These are phyloP conservation scores for Cytospora paraplurivora DNA, from an alignment of 2,329 filamentous ascomycete genomes.

Conservation along the genomic window DNA sequence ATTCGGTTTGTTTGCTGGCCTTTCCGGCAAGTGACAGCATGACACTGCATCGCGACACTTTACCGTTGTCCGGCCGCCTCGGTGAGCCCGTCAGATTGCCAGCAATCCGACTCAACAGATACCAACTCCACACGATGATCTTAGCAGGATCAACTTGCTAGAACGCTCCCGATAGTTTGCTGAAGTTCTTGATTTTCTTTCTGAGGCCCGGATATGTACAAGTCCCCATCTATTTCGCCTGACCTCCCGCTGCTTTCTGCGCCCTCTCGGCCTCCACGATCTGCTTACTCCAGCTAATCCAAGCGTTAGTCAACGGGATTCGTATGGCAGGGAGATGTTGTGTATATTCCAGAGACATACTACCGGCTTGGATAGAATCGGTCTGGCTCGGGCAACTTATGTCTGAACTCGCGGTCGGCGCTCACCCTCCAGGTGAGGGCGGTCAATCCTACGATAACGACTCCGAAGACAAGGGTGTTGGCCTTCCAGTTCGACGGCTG, in stretches of 20 bases:
- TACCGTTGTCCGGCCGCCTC: too few relatives aligned
- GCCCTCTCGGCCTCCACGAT: conserved; percentile 47
- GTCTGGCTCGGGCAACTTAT: conserved; percentile 76
- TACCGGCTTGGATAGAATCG: conserved; percentile 86
- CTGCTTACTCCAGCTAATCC: conserved; percentile 47
- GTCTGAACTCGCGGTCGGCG: conserved; percentile 71
- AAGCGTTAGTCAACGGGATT: conserved; percentile 1
- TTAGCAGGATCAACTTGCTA: neutral
- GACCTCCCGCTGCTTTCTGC: conserved; percentile 34
- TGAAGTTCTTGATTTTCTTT: neutral
- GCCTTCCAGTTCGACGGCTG: conserved; percentile 93
- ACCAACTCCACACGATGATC: neutral
- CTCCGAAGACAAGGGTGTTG: conserved; percentile 65
- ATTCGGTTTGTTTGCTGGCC: too few relatives aligned
- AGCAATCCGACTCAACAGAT: neutral
- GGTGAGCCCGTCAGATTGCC: neutral
- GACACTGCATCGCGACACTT: too few relatives aligned
- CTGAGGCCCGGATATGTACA: neutral
- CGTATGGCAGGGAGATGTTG: neutral
- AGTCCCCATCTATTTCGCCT: conserved; percentile 13
- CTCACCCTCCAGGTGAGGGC: conserved; percentile 70
- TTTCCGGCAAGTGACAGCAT: too few relatives aligned
- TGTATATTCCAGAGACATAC: conserved; percentile 52
- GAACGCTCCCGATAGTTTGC: neutral
- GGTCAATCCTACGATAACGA: conserved; percentile 59